phyloP scores from a whole-genome alignment of 2,329 filamentous ascomycete genomes.

The Ophiocordyceps australis region DNA sequence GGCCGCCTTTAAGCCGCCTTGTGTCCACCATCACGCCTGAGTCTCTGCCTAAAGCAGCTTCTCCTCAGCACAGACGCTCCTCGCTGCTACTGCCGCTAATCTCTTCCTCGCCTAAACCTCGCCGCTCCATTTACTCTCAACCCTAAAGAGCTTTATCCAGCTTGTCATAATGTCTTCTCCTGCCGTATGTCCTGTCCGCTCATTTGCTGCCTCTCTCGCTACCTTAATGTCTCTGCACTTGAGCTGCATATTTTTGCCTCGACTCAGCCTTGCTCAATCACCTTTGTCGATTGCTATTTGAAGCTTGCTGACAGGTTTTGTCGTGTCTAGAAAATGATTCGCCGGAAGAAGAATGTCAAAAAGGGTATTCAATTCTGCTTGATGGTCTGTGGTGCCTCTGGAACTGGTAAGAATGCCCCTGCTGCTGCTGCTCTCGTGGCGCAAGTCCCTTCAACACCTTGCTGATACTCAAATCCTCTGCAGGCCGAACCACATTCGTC shows the following conservation, averaged over 20 bases:
- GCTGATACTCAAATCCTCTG: no score
- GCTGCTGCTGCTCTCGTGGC: background rate
- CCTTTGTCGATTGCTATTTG: no score
- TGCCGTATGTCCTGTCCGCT: conserved; percentile 6
- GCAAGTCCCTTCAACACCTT: no score
- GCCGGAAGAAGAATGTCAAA: conserved; percentile 99
- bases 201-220: background rate
- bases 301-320: conserved; percentile 8
- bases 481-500: conserved; percentile 95
- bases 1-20: no score
- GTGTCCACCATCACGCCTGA: no score
- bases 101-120: no score
- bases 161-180: conserved; percentile 10
- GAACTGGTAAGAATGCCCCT: conserved; percentile 54
- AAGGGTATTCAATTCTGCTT: conserved; percentile 99
- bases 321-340: conserved; percentile 66
- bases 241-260: no score
- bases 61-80: no score
- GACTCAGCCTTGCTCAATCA: no score
- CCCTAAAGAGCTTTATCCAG: conserved; percentile 1
- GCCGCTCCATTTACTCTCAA: no score
- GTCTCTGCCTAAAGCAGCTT: no score
- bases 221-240: no score
- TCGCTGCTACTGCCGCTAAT: background rate
- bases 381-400: conserved; percentile 99